Conservation (phyloP, 495 filamentous ascomycete genomes). For the Lepidopterella palustris region DNA sequence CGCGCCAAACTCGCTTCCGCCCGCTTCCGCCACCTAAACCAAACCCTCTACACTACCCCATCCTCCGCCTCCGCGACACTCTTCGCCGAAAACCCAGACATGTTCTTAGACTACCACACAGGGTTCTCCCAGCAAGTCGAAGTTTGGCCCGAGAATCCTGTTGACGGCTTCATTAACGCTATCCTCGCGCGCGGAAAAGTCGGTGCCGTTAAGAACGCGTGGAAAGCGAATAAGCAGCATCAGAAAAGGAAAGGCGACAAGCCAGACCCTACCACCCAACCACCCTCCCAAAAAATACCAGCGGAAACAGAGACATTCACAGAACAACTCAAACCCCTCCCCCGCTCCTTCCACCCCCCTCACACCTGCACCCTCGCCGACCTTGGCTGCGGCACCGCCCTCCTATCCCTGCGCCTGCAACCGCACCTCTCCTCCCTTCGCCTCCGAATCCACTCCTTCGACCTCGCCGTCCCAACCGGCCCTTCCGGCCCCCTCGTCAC, state of each 20-base stretch:
- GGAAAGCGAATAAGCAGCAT: slow-evolving; percentile 30
- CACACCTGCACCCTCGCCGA: slow-evolving; percentile 72
- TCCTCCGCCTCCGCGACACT: slow-evolving; percentile 70
- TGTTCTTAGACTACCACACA: slow-evolving; percentile 90
- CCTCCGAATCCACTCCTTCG: slow-evolving; percentile 61
- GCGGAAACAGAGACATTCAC: too few species aligned
- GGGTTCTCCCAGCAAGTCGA: slow-evolving; percentile 92
- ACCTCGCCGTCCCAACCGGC: slow-evolving; percentile 52
- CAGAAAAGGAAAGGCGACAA: slow-evolving; percentile 27
- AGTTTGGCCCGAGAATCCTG: slow-evolving; percentile 92
- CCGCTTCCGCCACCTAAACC: slow-evolving; percentile 94
- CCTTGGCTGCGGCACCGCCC: slow-evolving; percentile 72
- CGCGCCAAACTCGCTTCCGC: slow-evolving; percentile 84
- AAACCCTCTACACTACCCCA: slow-evolving; percentile 88
- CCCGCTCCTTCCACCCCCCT: slow-evolving; percentile 44
- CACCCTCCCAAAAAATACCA: slow-evolving; percentile 1
- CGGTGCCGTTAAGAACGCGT: slow-evolving; percentile 4
- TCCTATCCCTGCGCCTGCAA: slow-evolving; percentile 56
- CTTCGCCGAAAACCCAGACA: slow-evolving; percentile 73
- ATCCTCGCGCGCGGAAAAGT: slow-evolving; percentile 54
- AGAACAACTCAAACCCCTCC: slow-evolving; percentile 35
- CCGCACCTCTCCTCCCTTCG: slow-evolving; percentile 50
- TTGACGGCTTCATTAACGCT: slow-evolving; percentile 68
- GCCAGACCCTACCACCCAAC: slow-evolving; percentile 14
- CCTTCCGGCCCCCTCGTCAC: slow-evolving; percentile 57